These are phyloP conservation scores for Cryptococcus sp. DNA, from an alignment of 1,284 basidiomycete genomes.

Conservation along the genomic window DNA sequence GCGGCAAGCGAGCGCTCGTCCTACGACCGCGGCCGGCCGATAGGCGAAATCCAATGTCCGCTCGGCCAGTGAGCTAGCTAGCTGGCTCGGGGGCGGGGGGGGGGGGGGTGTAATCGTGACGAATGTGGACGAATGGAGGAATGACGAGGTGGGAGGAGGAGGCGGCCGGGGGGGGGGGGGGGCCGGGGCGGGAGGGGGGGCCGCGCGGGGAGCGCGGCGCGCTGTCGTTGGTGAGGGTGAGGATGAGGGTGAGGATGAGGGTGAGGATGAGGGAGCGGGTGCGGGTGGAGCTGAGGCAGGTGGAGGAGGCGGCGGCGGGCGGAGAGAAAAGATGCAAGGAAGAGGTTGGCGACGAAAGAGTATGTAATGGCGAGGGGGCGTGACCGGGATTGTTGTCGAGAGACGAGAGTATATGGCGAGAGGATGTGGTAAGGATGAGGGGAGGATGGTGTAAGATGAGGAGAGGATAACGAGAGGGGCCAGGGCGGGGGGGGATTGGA, in stretches of 20 bases:
- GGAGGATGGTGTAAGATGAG: background rate
- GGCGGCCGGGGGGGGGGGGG: background rate
- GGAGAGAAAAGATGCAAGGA: background rate
- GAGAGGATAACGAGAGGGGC: background rate
- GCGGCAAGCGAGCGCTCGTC: too few species aligned
- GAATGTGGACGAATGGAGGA: background rate
- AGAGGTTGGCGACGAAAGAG: too few species aligned
- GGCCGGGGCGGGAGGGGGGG: background rate
- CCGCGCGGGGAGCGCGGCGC: background rate
- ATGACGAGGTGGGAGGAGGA: background rate
- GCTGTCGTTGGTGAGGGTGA: background rate
- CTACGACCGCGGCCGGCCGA: too few species aligned
- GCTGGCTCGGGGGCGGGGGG: background rate
- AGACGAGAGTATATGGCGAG: background rate
- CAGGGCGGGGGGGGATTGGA: background rate
- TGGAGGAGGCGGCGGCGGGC: background rate
- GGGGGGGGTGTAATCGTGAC: background rate
- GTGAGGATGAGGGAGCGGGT: background rate
- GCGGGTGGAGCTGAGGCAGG: background rate
- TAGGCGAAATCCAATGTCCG: too few species aligned
- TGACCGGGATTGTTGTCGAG: background rate
- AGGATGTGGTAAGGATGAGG: background rate
- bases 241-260: background rate
- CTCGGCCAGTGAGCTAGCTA: too few species aligned
- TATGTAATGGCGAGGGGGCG: too few species aligned